Evolutionary conservation across 1,139 yeast species (phyloP), one percentile per base, ranked within the genome.

Genomic region (Hemisphaericaspora xylofermentans): DNA sequence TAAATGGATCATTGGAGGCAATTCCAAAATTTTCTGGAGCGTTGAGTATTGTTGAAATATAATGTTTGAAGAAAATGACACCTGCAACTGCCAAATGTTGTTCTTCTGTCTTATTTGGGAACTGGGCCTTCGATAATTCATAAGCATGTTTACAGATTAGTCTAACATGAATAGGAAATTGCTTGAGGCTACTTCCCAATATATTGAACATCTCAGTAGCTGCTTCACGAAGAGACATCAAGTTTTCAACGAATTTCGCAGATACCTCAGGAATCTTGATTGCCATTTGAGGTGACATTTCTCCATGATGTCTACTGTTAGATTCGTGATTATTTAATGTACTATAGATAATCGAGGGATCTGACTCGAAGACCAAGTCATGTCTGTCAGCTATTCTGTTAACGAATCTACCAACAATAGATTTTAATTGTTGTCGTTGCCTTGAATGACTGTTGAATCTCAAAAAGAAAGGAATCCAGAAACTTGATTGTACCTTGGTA

Each of bases 261-360:
- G 94, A 75, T 0, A 93, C 89, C 15, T 77, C 82, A 1, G 81
- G 77, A 49, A 86, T 89, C 49, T 83, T 85, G 46, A 93, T 87
- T 1, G 98, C 96, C 27, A 69, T 74, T 37, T 83, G 84, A 0
- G 84, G 81, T 3, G 80, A 58, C 2, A 80, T 51, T 12, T 51
- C 53, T n/a, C 60, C 46, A 21, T 55, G 47, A 53, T 77, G 72
- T 48, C 69, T 61, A 48, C 78, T 53, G 42, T 68, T 64, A 48
- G 76, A 71, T 41, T 80, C 86, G 37, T 63, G 68, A 19, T 71
- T 19, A 19, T 6, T 71, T 13, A 76, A 64, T 16, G 80, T 49
- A 2, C 60, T 57, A 57, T 83, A 82, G 28, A 85, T 80, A n/a
- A 68, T 64, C 6, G 78, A 61, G 2, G 98, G 98, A 56, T 91